Conservation (phyloP, 106 monocot species). For the Ottelia alismoides region DNA sequence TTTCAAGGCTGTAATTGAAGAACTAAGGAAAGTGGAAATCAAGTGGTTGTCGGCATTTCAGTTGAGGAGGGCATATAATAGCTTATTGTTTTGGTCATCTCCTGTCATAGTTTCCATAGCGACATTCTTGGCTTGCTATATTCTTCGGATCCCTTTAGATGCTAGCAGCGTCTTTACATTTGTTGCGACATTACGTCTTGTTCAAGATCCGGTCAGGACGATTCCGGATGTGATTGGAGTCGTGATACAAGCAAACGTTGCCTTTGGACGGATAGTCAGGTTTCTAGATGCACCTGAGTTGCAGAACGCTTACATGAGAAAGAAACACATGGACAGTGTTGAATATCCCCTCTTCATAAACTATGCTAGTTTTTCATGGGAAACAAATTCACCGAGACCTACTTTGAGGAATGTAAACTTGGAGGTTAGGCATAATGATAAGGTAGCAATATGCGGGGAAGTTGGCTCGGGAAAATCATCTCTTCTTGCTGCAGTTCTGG, state of each 20-base stretch:
- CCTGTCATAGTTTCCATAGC: slow-evolving; percentile 77
- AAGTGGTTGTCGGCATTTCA: slow-evolving; percentile 80
- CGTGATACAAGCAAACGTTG: slow-evolving; percentile 80
- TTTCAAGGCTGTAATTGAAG: slow-evolving; percentile 50
- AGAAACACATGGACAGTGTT: slow-evolving; percentile 1
- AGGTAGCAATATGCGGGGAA: slow-evolving; percentile 87
- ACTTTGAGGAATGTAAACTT: slow-evolving; percentile 46
- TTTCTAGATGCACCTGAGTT: slow-evolving; percentile 84
- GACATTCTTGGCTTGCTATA: slow-evolving; percentile 60
- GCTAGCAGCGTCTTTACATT: slow-evolving; percentile 80
- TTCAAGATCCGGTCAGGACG: slow-evolving; percentile 71
- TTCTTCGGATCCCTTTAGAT: slow-evolving; percentile 45
- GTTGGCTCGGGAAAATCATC: slow-evolving; percentile 95
- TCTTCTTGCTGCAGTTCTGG: slow-evolving; percentile 71
- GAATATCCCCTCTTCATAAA: slow-evolving; percentile 22
- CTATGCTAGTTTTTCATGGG: slow-evolving; percentile 62
- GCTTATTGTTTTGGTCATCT: slow-evolving; percentile 77
- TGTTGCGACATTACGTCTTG: slow-evolving; percentile 74
- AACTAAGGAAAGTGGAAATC: slow-evolving; percentile 41
- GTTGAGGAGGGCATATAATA: slow-evolving; percentile 52
- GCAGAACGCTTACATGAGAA: slow-evolving; percentile 21
- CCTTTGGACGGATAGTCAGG: slow-evolving; percentile 46
- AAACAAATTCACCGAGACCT: slow-evolving; percentile 19
- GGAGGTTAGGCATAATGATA: slow-evolving; percentile 40
- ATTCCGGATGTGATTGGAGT: slow-evolving; percentile 72